Percentiles rank a stretch among this genome's conserved stretches.
Evolutionary conservation across 2,329 filamentous ascomycete genomes (phyloP).

Genomic region (Epichloe sylvatica): DNA sequence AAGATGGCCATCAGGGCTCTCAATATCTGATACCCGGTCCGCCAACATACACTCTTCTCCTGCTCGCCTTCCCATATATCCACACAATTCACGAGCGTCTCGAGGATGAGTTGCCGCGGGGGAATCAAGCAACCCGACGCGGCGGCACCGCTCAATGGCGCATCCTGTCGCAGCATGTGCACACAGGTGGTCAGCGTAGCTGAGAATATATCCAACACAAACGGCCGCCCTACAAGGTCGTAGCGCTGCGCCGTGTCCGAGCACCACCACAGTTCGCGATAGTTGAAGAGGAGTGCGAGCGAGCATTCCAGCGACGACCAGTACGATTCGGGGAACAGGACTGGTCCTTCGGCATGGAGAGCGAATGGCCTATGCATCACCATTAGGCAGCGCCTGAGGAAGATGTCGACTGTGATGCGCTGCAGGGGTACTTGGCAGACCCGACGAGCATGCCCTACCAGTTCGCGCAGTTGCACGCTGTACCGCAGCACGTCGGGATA

Average conservation of each 20-base stretch:
- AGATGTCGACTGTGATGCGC: conserved; percentile 21
- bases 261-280: conserved; percentile 20
- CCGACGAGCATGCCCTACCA: conserved; percentile 18
- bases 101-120: conserved; percentile 22
- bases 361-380: conserved; percentile 23
- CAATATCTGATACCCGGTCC: conserved; percentile 20
- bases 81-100: conserved; percentile 20
- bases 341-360: conserved; percentile 19
- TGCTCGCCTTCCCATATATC: conserved; percentile 23
- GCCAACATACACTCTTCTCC: conserved; percentile 22
- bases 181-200: conserved; percentile 20
- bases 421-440: conserved; percentile 18
- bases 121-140: conserved; percentile 18
- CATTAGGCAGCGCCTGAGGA: conserved; percentile 22
- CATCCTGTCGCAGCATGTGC: conserved; percentile 21
- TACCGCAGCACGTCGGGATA: conserved; percentile 21
- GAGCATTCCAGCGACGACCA: conserved; percentile 25
- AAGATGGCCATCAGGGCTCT: conserved; percentile 6
- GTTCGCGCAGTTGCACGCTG: conserved; percentile 18
- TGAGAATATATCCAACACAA: conserved; percentile 23
- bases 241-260: conserved; percentile 13
- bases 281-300: conserved; percentile 21
- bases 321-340: conserved; percentile 21
- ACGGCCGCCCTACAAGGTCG: conserved; percentile 20
- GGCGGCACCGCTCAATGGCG: conserved; percentile 16